Base-by-base conservation (phyloP, 2,329 filamentous ascomycete species). In the Botrytis elliptica region DNA sequence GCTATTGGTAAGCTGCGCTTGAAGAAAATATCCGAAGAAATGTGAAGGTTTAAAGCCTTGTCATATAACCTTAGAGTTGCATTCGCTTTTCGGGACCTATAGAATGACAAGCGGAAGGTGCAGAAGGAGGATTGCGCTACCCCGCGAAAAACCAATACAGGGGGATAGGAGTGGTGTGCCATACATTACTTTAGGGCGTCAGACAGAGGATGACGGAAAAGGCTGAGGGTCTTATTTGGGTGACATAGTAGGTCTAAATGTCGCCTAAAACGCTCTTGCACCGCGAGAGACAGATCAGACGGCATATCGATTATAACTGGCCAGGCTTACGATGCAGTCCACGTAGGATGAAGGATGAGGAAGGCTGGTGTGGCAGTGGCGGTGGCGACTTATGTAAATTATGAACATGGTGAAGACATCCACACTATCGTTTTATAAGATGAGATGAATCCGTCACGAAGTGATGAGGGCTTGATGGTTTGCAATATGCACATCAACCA, bases 351-450 rank as follows among this genome's bases (percentile, higher is more conserved):
- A 38, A 49, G 29, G 64, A 69, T 55, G 36, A 33, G 36, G n/a
- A 38, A 46, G 49, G 52, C 49, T 69, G 22, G 38, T 59, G 67
- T 69, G 67, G 52, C 67, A 44, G 65, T 67, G 65, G 65, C 44
- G n/a, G 49, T 69, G 52, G 49, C 36, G 40, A 69, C n/a, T 42
- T 14, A 55, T 55, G 44, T 42, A 57, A 33, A 25, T 59, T 22
- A 7, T 59, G 12, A 70, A 1, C 22, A 55, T 52, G 22, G 5
- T 44, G 64, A 67, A 49, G 44, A 20, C 14, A 67, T 67, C 2
- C 22, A 42, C 22, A 60, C 52, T n/a, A 49, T 42, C 36, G 1
- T 55, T 42, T 68, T 3, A 55, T 18, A 52, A 38, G 25, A 44
- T 33, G 46, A 55, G 33, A 52, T 14, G 36, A 8, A 42, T 29